Conservation (phyloP, 1,139 yeast species). For the Geotrichum reessii region DNA sequence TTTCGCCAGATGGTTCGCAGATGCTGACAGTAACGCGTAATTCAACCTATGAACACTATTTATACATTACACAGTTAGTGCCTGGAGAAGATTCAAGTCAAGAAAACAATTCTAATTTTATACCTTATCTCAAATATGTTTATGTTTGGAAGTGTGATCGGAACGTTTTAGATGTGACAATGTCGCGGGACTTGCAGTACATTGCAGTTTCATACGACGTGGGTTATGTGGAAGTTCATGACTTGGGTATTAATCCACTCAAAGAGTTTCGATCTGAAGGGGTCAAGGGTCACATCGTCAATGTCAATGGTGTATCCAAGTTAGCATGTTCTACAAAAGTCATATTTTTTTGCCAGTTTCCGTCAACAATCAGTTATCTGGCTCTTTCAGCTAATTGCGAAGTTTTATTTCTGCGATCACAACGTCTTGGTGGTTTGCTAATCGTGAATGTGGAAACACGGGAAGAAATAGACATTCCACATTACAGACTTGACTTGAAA, state of each 20-base stretch:
- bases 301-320: neutral
- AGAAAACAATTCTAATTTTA: neutral
- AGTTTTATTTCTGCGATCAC: conserved; percentile 29
- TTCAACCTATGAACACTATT: conserved; percentile 11
- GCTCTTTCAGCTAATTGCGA: conserved; percentile 29
- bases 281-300: neutral
- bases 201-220: conserved; percentile 18
- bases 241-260: conserved; percentile 4
- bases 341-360: conserved; percentile 27
- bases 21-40: conserved; percentile 13
- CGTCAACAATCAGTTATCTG: conserved; percentile 30
- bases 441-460: conserved; percentile 28
- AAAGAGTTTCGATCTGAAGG: neutral
- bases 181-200: conserved; percentile 16
- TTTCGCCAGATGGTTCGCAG: conserved; percentile 17
- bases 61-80: conserved; percentile 11
- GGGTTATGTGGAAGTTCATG: conserved; percentile 19
- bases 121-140: conserved; percentile 11
- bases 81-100: neutral
- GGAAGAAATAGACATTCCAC: conserved; percentile 32
- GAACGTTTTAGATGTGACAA: conserved; percentile 10
- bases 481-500: conserved; percentile 31
- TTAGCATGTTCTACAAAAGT: conserved; percentile 6
- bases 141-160: conserved; percentile 16
- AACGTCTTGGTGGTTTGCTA: conserved; percentile 32